Percentiles rank a stretch among this genome's conserved stretches.
Conservation (phyloP, 2,329 filamentous ascomycete genomes). For the Xylaria sp. region DNA sequence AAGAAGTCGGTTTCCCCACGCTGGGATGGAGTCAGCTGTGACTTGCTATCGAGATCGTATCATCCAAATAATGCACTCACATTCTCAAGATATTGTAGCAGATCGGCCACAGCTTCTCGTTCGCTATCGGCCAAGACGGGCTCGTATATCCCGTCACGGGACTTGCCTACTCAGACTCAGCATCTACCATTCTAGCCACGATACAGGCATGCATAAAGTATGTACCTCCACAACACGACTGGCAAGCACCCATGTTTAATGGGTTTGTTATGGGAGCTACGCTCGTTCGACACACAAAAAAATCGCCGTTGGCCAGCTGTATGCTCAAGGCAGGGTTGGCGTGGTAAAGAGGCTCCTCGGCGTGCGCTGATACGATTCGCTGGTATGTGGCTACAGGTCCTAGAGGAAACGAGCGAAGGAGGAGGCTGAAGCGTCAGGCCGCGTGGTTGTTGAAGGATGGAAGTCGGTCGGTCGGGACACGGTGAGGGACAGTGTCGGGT, state of each 20-base stretch:
- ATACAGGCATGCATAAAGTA: constrained; percentile 14
- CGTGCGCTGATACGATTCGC: constrained; percentile 19
- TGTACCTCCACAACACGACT: constrained; percentile 53
- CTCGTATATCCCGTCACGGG: constrained; percentile 85
- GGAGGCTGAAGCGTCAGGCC: constrained; percentile 2
- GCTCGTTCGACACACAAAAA: constrained; percentile 23
- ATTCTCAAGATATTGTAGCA: constrained; percentile 96
- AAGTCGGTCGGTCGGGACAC: constrained; percentile 24
- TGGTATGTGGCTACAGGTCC: constrained; percentile 11
- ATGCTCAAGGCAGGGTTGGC: neutral
- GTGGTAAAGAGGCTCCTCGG: constrained; percentile 11
- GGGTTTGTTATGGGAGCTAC: constrained; percentile 32
- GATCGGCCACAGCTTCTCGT: constrained; percentile 93
- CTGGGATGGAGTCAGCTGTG: constrained; percentile 61
- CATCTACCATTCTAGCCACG: constrained; percentile 30
- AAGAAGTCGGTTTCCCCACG: constrained; percentile 98
- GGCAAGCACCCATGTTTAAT: constrained; percentile 51
- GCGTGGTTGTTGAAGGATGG: constrained; percentile 17
- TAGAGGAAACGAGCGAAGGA: constrained; percentile 19
- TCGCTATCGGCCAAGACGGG: constrained; percentile 94
- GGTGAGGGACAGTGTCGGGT: constrained; percentile 13
- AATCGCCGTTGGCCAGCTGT: constrained; percentile 7
- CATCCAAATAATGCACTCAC: constrained; percentile 62
- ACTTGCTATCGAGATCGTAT: constrained; percentile 5
- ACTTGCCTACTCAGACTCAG: constrained; percentile 68